Evolutionary conservation across 345 rosid species (phyloP).

Genomic region (Eucalyptus pauciflora): DNA sequence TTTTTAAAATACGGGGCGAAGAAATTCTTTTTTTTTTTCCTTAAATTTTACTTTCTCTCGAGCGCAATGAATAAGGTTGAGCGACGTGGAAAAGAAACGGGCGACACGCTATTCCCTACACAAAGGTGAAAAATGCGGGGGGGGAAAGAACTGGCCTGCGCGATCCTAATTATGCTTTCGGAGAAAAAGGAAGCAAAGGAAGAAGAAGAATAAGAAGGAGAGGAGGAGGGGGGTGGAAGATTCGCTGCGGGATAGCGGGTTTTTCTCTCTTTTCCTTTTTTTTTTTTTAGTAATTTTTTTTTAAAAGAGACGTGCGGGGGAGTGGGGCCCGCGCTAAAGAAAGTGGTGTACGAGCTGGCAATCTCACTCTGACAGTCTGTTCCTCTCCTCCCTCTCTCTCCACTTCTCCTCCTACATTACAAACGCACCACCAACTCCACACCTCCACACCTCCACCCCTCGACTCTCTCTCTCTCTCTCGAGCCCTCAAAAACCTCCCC

Average conservation of each 20-base stretch:
- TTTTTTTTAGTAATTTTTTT: not conserved
- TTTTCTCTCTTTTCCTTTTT: accelerated
- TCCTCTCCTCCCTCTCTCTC: not conserved
- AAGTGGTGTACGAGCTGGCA: not conserved
- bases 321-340: not conserved
- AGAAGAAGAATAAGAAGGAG: too few species aligned
- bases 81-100: not conserved
- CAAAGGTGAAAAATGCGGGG: not conserved
- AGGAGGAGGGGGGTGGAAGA: not conserved
- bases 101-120: not conserved
- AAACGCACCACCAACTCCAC: not conserved
- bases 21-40: not conserved
- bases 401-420: not conserved
- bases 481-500: not conserved
- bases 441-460: not conserved
- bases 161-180: not conserved
- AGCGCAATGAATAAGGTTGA: not conserved
- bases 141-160: not conserved
- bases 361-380: not conserved
- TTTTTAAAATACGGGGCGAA: not conserved
- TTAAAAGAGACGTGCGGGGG: not conserved
- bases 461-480: not conserved
- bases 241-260: not conserved
- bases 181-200: not conserved
- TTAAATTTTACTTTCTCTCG: not conserved